phyloP scores from a whole-genome alignment of 192 early-diverging fungal species.

The Mortierella antarctica region DNA sequence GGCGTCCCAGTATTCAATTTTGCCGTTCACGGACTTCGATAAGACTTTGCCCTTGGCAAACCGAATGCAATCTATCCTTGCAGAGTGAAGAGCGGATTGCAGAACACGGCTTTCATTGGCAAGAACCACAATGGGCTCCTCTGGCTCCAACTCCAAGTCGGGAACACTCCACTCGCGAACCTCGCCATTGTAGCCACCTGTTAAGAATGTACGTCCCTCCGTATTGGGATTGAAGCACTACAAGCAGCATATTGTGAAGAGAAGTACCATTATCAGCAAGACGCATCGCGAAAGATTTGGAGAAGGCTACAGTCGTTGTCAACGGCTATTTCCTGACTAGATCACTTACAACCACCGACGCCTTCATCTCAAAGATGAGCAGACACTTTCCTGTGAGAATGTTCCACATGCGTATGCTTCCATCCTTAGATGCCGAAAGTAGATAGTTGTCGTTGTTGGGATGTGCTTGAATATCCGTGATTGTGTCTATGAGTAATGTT shows the following conservation, averaged over 20 bases:
- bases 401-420: slow-evolving; percentile 85
- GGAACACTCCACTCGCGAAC: slow-evolving; percentile 54
- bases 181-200: slow-evolving; percentile 56
- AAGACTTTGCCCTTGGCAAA: slow-evolving; percentile 75
- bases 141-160: slow-evolving; percentile 11
- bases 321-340: too few species aligned
- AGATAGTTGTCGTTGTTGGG: slow-evolving; percentile 73
- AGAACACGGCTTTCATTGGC: slow-evolving; percentile 38
- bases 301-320: background rate
- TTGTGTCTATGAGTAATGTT: slow-evolving; percentile 48
- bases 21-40: slow-evolving; percentile 79
- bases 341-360: slow-evolving; percentile 65
- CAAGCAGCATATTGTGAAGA: background rate
- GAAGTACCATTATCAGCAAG: background rate
- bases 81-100: slow-evolving; percentile 43
- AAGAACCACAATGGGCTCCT: slow-evolving; percentile 30
- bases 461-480: slow-evolving; percentile 79
- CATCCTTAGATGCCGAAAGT: slow-evolving; percentile 77
- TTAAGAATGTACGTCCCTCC: slow-evolving; percentile 64
- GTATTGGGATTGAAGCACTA: slow-evolving; percentile 71
- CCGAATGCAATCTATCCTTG: slow-evolving; percentile 75
- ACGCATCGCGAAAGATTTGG: background rate
- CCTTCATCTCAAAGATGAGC: slow-evolving; percentile 67
- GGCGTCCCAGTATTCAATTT: slow-evolving; percentile 82
- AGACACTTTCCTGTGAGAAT: slow-evolving; percentile 70